Percentiles rank a stretch among this genome's conserved stretches.
Conservation (phyloP, 768 basidiomycete species). For the Lactarius akahatsu region DNA sequence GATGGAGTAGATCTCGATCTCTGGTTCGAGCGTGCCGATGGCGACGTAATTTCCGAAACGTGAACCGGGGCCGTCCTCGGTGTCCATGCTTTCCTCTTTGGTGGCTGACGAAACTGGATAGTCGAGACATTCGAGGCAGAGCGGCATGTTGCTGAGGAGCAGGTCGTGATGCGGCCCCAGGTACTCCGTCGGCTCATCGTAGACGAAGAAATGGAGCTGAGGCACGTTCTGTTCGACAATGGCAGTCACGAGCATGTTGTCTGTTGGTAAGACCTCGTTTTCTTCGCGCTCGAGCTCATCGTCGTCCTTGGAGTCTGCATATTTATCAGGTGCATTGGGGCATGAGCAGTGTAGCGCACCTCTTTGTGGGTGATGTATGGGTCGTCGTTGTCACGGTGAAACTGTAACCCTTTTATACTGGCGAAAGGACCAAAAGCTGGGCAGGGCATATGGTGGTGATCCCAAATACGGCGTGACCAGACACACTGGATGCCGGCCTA, state of each 20-base stretch:
- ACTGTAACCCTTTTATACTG: constrained; percentile 92
- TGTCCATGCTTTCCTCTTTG: constrained; percentile 36
- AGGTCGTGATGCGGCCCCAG: constrained; percentile 94
- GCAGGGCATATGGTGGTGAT: constrained; percentile 24
- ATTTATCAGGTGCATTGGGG: constrained; percentile 12
- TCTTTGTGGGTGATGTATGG: constrained; percentile 97
- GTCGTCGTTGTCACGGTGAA: constrained; percentile 88
- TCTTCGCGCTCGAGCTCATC: constrained; percentile 86
- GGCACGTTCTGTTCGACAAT: constrained; percentile 98
- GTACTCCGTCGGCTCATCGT: constrained; percentile 88
- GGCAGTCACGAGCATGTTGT: constrained; percentile 89
- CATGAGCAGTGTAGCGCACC: constrained; percentile 44
- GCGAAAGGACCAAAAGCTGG: constrained; percentile 69
- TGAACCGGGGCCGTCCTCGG: constrained; percentile 28
- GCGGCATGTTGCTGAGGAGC: constrained; percentile 95
- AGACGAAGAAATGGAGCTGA: constrained; percentile 93
- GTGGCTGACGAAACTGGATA: constrained; percentile 66
- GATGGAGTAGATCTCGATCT: constrained; percentile 98
- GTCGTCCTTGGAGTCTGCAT: constrained; percentile 48
- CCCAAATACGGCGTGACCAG: constrained; percentile 11
- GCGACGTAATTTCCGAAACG: constrained; percentile 87
- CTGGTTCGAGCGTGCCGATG: constrained; percentile 94
- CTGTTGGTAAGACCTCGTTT: constrained; percentile 82
- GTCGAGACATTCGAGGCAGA: constrained; percentile 99
- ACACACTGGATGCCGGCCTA: constrained; percentile 37